Conservation (phyloP, 1,284 basidiomycete species). For the Puccinia horiana region DNA sequence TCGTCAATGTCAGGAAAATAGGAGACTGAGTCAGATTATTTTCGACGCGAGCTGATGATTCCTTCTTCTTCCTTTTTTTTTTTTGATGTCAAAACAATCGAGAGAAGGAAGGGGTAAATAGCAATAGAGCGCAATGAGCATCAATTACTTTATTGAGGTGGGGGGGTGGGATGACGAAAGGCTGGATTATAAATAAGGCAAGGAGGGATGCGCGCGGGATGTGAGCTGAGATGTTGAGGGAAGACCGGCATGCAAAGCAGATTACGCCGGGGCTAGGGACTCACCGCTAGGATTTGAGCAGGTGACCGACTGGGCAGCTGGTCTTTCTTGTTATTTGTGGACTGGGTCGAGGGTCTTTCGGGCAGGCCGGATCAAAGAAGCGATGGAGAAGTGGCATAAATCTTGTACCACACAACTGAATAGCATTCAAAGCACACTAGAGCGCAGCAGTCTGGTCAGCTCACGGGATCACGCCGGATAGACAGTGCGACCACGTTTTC, state of each 20-base stretch:
- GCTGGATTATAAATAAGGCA: not conserved
- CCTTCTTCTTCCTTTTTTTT: too few species aligned
- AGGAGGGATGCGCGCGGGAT: not conserved
- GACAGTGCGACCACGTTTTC: slow-evolving; percentile 13
- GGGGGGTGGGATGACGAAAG: not conserved
- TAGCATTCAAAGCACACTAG: not conserved
- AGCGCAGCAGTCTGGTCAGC: not conserved
- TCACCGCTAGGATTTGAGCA: slow-evolving; percentile 18
- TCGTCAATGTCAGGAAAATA: not conserved
- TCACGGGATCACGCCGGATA: slow-evolving; percentile 2
- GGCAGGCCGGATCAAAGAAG: slow-evolving; percentile 16
- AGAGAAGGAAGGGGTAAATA: not conserved
- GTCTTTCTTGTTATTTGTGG: slow-evolving; percentile 10
- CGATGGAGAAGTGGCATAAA: slow-evolving; percentile 19
- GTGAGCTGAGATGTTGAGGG: not conserved
- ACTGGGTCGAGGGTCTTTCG: slow-evolving; percentile 22
- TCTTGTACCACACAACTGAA: not conserved
- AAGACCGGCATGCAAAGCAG: not conserved
- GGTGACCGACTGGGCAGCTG: slow-evolving; percentile 25
- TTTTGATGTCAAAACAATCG: too few species aligned
- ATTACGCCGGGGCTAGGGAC: not conserved
- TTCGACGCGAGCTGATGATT: not conserved
- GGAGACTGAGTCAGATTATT: not conserved
- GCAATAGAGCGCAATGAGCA: not conserved
- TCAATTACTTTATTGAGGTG: not conserved